Base-by-base conservation (phyloP, 2,329 filamentous ascomycete species). In the Cordyceps militaris region DNA sequence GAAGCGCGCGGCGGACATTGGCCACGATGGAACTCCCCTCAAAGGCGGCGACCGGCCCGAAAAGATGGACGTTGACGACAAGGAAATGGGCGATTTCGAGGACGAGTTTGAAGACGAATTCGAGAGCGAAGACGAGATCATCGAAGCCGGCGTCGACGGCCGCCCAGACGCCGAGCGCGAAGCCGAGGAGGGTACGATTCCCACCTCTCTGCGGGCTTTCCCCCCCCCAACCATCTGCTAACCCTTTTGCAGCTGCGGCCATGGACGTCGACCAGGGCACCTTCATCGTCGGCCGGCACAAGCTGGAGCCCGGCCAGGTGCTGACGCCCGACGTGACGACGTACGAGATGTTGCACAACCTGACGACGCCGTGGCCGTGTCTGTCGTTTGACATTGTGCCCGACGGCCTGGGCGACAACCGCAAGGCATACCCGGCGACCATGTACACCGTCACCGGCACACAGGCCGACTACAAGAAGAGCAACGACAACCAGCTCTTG, bases 241-340 rank as follows among this genome's bases (percentile, higher is more conserved):
- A 58, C 28, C 34, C 8, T 11, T 3, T 23, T 23, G 49, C 23
- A 38, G 49, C 50, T 19, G 57, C 49, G 28, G 88, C 86, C 51
- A 97, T 97, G 92, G 89, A 97, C 44, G 84, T 97, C 54, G 93
- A 97, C 74, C 88, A 93, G 68, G 87, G 89, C 71, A 96, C 91
- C 42, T 99, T 97, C 74, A 97, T 99, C 66, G 91, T 96, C 64
- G 94, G 94, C 62, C 85, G 94, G 67, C 91, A 91, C 72, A 93
- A 94, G 76, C 82, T 97, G 62, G 90, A 91, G 63, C 86, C 91
- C 13, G 93, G 91, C 66, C 91, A 97, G 78, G 92, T 91, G 5
- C 82, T 99, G 58, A 85, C 91, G 3, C 93, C 94, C 14, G 94
- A 99, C 73, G 80, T 89, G 59, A 90, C 89, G n/a, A 93, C 93